Base-by-base conservation (phyloP, 208 protist genomes). In the Tetramitus jugosus region DNA sequence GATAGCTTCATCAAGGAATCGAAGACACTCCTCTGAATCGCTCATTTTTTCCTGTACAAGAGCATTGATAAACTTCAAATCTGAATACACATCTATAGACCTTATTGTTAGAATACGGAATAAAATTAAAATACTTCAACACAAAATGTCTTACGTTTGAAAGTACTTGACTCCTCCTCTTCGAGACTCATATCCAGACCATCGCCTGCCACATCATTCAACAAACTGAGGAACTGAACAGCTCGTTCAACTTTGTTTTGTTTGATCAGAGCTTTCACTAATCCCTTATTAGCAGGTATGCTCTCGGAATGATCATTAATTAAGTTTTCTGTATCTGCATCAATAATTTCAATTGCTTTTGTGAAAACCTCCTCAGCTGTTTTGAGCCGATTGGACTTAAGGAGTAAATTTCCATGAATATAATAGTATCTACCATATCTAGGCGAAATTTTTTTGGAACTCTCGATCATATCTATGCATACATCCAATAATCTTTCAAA, bases 11-110 rank as follows among this genome's bases (percentile, higher is more conserved):
- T 93, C 88, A 20, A 96, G 84, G 39, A 82, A 83, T 37, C 81
- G 62, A 26, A 94, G 40, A 53, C 87, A 82, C 60, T 85, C 82
- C 46, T 80, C 82, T 64, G 90, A 83, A 80, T 94, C 86, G 67
- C 87, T 85, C 42, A 88, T 76, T 56, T 85, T 60, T 46, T 84
- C 77, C 89, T 91, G 93, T 52, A 82, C 76, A 52, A 92, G 76
- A 23, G 89, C 93, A 72, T 88, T 91, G 46, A 96, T 84, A 52
- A 87, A 76, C 60, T 77, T 82, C 31, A 95, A 84, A 83, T 95
- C 89, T 17, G 91, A 84, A 62, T 88, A 90, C 33, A 88, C 42
- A 35, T 52, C 68, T 71, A 17, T 17, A 26, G 20, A 87, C 77
- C 90, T 85, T 26, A 46, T 46, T n/a, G n/a, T n/a, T n/a, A n/a